Evolutionary conservation across 306 rosid genomes (phyloP), one percentile per base, ranked within the genome.

Genomic region (Trifolium pratense): DNA sequence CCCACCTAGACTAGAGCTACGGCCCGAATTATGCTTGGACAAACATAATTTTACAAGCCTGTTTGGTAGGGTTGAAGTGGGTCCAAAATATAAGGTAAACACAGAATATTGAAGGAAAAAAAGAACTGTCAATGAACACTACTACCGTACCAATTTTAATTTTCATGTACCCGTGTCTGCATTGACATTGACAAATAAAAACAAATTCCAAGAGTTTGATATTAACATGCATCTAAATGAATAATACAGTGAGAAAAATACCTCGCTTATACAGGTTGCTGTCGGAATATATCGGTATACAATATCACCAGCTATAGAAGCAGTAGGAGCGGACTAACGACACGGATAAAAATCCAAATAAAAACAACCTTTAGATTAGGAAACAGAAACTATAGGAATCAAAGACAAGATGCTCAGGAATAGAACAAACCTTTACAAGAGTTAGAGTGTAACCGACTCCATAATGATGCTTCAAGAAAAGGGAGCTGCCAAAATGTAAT

Each of bases 361-460:
- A 68, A 66, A 82, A 56, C 17, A 58, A 9, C 78, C 39, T 77
- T 57, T 31, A 55, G 57, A 80, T 67, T 25, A 39, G 34, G 60
- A 74, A 68, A 63, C 61, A 61, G 36, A 32, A 62, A 78, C 63
- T 43, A 29, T 25, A 76, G 48, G 77, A 55, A 76, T 76, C 63
- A 58, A 13, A 75, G 51, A 64, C 73, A 78, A 63, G 75, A 63
- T 57, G 13, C 40, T 64, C 21, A 56, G 43, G 76, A 60, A 62
- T 12, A 49, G 77, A 79, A 79, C 83, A 82, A 66, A 91, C 96
- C 97, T 93, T 93, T 71, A 88, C 98, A 67, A 93, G 84, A 59
- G 98, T 93, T 40, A 93, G 85, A 71, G 96, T 93, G 85, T 93
- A 93, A 64, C 98, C 98, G 68, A 93, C 98, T 68, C 98, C 98